Base-by-base conservation (phyloP, 2,329 filamentous ascomycete genomes). In the Xylariomycetidae sp. region DNA sequence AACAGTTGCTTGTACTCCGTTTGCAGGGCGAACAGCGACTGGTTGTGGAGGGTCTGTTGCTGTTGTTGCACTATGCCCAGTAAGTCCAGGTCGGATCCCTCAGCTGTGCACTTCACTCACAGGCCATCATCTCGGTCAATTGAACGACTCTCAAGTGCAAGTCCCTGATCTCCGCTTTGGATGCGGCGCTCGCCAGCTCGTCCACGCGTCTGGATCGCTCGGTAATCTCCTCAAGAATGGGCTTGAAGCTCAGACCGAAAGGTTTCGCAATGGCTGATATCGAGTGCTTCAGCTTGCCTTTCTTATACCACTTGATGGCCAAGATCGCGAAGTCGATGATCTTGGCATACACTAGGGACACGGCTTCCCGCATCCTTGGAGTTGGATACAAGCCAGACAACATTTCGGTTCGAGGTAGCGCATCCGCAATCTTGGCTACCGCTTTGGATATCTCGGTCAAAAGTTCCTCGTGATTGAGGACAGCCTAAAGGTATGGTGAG, bases 1-100 rank as follows among this genome's bases (percentile, higher is more conserved):
- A 34, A 34, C 23, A 27, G 26, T 7, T 26, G 25, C 31, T 34
- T 34, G 23, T 34, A 34, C 12, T 34, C 31, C 6, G 12, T 10
- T 10, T 34, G 31, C 10, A 34, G n/a, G 12, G 23, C 25, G 14
- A 34, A 34, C 4, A 34, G 14, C 12, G 14, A 17, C 31, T 34
- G 22, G 24, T 20, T 28, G 14, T 34, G 31, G 18, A 34, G 25
- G 6, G 12, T 19, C 17, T 34, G 31, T 13, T 34, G 31, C 25
- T 34, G 31, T 25, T 34, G 31, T n/a, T 34, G 24, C 7, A 20
- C 31, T 34, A 13, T 24, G 5, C 5, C n/a, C n/a, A n/a, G n/a
- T n/a, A n/a, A n/a, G n/a, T n/a, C n/a, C n/a, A n/a, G 16, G 15
- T 6, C n/a, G 12, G n/a, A 6, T 12, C 6, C 6, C 15, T 6